phyloP scores from a whole-genome alignment of 768 basidiomycete species.

The Lenzites betulinus region DNA sequence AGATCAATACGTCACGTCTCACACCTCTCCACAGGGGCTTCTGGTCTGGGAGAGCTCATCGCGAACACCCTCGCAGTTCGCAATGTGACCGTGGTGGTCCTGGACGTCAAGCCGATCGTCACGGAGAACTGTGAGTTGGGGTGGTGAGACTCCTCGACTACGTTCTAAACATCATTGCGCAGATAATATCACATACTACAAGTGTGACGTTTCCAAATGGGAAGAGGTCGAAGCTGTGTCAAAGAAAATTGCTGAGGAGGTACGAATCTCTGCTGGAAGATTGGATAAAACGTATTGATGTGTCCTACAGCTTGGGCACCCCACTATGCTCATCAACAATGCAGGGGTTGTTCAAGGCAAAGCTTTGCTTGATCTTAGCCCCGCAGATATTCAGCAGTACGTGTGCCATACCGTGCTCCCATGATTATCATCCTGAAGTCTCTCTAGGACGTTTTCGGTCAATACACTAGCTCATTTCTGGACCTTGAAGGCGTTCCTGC shows the following conservation, averaged over 20 bases:
- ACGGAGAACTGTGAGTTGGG: slow-evolving; percentile 68
- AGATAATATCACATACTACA: slow-evolving; percentile 85
- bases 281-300: neutral
- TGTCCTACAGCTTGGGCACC: slow-evolving; percentile 68
- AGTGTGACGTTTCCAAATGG: slow-evolving; percentile 91
- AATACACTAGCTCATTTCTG: slow-evolving; percentile 92
- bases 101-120: slow-evolving; percentile 78
- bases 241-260: slow-evolving; percentile 76
- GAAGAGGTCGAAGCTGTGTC: slow-evolving; percentile 80
- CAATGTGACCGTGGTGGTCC: slow-evolving; percentile 80
- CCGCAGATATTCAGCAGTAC: slow-evolving; percentile 82
- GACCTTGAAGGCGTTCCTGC: slow-evolving; percentile 91
- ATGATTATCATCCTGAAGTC: neutral
- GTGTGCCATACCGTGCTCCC: slow-evolving; percentile 22
- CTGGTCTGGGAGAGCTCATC: slow-evolving; percentile 85
- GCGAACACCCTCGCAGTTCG: slow-evolving; percentile 85
- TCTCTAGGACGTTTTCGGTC: slow-evolving; percentile 78
- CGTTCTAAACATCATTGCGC: neutral
- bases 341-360: slow-evolving; percentile 95
- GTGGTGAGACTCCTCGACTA: no score
- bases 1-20: neutral
- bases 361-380: slow-evolving; percentile 72
- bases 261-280: slow-evolving; percentile 32
- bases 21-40: slow-evolving; percentile 57
- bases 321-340: slow-evolving; percentile 92